Evolutionary conservation across 768 basidiomycete species (phyloP).

Genomic region (Boletus sp.): DNA sequence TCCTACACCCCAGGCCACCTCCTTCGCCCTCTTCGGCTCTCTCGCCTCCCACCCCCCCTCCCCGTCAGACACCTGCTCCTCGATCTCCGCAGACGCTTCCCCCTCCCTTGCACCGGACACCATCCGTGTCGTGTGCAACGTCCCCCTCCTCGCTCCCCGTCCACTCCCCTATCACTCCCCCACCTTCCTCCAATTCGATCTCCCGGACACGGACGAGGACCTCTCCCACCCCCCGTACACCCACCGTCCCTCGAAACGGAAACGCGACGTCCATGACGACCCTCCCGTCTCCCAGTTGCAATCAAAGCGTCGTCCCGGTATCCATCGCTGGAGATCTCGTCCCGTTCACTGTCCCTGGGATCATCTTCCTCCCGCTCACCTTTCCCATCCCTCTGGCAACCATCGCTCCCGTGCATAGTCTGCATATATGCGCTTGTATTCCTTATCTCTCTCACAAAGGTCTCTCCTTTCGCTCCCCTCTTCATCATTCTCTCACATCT

Average conservation of each 20-base stretch:
- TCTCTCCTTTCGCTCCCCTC: not conserved
- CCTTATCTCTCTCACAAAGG: slow-evolving; percentile 4
- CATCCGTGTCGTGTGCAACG: slow-evolving; percentile 58
- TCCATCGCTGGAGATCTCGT: slow-evolving; percentile 21
- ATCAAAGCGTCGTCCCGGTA: slow-evolving; percentile 26
- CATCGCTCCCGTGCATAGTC: slow-evolving; percentile 15
- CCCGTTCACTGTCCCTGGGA: slow-evolving; percentile 10
- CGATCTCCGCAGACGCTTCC: slow-evolving; percentile 23
- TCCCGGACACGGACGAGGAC: slow-evolving; percentile 67
- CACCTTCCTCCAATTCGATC: slow-evolving; percentile 64
- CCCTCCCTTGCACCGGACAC: slow-evolving; percentile 29
- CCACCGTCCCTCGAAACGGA: slow-evolving; percentile 53
- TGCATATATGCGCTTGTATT: slow-evolving; percentile 4
- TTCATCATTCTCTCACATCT: slow-evolving; percentile 15
- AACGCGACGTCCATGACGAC: slow-evolving; percentile 34
- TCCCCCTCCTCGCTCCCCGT: slow-evolving; percentile 65
- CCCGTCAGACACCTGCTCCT: slow-evolving; percentile 40
- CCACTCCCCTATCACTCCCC: slow-evolving; percentile 71
- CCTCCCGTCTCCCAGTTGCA: slow-evolving; percentile 15
- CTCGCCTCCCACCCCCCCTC: slow-evolving; percentile 33
- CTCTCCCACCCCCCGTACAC: slow-evolving; percentile 69
- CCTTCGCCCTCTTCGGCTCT: not conserved
- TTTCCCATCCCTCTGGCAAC: slow-evolving; percentile 19
- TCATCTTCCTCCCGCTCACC: not conserved
- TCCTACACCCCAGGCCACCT: not conserved